phyloP scores from a whole-genome alignment of 2,329 filamentous ascomycete species.

The Aspergillus melleus region DNA sequence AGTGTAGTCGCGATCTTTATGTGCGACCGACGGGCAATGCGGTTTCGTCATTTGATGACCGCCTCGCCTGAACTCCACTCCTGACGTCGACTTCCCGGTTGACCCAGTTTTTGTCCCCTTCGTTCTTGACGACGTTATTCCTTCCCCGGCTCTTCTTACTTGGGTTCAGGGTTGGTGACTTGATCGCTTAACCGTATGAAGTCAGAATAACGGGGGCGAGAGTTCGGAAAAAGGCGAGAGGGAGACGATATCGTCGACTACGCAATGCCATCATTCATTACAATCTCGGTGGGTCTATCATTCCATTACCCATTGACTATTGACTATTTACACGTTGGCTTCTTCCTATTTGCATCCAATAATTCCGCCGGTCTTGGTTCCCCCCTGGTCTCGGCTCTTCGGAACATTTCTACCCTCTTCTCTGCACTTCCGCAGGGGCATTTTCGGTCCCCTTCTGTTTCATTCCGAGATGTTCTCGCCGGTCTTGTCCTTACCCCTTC shows the following conservation, averaged over 20 bases:
- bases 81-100: constrained; percentile 6
- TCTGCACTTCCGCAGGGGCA: not conserved
- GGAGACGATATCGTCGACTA: not conserved
- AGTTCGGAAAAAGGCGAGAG: not conserved
- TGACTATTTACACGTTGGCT: not conserved
- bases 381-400: not conserved
- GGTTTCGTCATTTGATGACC: not conserved
- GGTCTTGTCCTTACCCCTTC: not conserved
- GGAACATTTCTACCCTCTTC: not conserved
- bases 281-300: not conserved
- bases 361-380: not conserved
- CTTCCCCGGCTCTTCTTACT: not conserved
- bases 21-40: not conserved
- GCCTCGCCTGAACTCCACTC: not conserved
- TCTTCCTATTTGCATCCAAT: not conserved
- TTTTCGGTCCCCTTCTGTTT: not conserved
- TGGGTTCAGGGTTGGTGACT: not conserved
- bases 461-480: not conserved
- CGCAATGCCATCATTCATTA: not conserved
- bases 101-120: constrained; percentile 5
- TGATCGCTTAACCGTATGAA: not conserved
- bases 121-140: not conserved
- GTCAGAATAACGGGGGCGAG: not conserved
- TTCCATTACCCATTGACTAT: not conserved
- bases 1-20: constrained; percentile 1